Conservation (phyloP, 176 grass and related monocot genomes). For the Lolium multiflorum region DNA sequence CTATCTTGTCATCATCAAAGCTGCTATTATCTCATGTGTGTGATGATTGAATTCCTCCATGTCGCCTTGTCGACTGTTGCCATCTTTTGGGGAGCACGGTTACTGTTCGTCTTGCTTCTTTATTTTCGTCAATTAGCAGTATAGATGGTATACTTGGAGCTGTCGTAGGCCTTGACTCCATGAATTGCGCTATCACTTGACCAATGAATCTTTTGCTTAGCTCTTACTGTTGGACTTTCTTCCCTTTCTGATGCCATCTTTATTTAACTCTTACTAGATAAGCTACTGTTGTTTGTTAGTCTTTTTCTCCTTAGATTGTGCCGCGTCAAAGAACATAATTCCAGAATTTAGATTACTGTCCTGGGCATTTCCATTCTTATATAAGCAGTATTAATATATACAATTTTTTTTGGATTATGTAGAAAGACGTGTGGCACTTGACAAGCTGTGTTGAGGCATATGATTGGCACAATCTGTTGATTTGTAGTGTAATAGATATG, state of each 20-base stretch:
- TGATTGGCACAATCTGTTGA: conserved; percentile 22
- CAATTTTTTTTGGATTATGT: no score
- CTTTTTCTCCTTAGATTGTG: no score
- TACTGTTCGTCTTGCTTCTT: conserved; percentile 47
- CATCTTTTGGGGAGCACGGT: conserved; percentile 32
- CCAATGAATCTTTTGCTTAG: background rate
- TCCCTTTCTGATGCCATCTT: no score
- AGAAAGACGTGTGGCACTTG: background rate
- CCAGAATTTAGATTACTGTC: no score
- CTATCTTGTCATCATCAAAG: conserved; percentile 59
- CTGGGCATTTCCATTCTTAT: background rate
- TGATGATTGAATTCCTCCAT: conserved; percentile 47
- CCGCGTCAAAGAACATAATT: no score
- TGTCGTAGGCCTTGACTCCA: background rate
- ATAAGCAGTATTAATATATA: background rate
- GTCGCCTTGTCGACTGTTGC: conserved; percentile 43
- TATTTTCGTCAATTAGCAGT: conserved; percentile 30
- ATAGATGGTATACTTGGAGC: no score
- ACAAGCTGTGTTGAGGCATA: background rate
- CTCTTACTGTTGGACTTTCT: background rate
- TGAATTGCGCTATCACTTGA: conserved; percentile 16
- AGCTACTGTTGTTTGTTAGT: no score
- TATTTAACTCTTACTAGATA: no score
- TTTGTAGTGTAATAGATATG: background rate
- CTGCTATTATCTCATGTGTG: conserved; percentile 67